Evolutionary conservation across 495 filamentous ascomycete genomes (phyloP).

Genomic region (Bathelium albidoporum): DNA sequence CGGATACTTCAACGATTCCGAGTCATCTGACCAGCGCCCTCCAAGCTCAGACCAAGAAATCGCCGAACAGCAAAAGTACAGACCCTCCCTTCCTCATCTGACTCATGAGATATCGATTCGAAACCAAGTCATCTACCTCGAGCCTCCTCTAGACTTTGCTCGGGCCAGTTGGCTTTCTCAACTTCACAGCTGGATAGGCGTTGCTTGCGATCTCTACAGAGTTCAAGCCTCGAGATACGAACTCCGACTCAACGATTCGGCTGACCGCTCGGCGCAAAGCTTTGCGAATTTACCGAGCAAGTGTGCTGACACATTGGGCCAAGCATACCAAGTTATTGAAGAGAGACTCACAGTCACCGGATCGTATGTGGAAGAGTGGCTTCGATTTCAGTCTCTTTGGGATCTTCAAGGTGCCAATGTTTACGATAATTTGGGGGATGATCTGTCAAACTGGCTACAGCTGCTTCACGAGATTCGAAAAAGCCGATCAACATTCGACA

Average conservation of each 20-base stretch:
- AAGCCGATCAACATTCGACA: slow-evolving; percentile 88
- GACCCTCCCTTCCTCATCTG: slow-evolving; percentile 53
- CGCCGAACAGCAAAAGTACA: not conserved
- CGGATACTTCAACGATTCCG: slow-evolving; percentile 53
- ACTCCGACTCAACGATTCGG: slow-evolving; percentile 59
- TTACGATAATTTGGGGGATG: slow-evolving; percentile 80
- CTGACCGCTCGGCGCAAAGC: slow-evolving; percentile 49
- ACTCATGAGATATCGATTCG: slow-evolving; percentile 90
- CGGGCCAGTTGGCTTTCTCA: slow-evolving; percentile 89
- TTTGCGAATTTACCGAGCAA: slow-evolving; percentile 80
- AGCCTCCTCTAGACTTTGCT: slow-evolving; percentile 84
- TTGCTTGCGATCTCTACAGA: slow-evolving; percentile 82
- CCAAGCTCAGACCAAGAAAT: slow-evolving; percentile 32
- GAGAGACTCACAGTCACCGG: slow-evolving; percentile 64
- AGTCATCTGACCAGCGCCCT: not conserved
- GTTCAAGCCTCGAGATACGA: slow-evolving; percentile 93
- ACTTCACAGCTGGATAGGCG: slow-evolving; percentile 83
- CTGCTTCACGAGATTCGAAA: slow-evolving; percentile 91
- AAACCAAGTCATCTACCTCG: slow-evolving; percentile 91
- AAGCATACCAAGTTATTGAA: slow-evolving; percentile 74
- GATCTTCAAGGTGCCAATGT: slow-evolving; percentile 93
- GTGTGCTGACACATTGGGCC: slow-evolving; percentile 64
- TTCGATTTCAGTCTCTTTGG: slow-evolving; percentile 98
- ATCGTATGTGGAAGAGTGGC: slow-evolving; percentile 87
- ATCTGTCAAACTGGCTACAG: slow-evolving; percentile 86